phyloP scores from a whole-genome alignment of 2,329 filamentous ascomycete species.

The Exophiala sp. region DNA sequence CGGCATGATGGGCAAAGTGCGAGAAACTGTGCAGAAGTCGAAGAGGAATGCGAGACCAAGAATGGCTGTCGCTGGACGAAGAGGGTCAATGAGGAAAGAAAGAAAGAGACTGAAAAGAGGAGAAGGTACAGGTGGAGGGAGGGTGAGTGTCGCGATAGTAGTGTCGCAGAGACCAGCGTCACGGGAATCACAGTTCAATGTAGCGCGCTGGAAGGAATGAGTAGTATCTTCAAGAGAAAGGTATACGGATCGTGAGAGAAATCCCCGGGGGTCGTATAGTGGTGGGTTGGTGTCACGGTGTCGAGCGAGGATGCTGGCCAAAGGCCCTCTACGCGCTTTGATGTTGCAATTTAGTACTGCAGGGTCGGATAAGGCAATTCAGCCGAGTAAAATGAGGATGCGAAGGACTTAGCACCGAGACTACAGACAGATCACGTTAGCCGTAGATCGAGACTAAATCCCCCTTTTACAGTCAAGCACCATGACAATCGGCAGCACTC shows the following conservation, averaged over 20 bases:
- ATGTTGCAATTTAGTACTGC: conserved; percentile 1
- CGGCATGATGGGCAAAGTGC: conserved; percentile 19
- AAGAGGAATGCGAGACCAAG: not conserved
- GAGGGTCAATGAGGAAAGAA: not conserved
- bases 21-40: not conserved
- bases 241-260: not conserved
- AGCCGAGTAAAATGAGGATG: not conserved
- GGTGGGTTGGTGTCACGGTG: not conserved
- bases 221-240: not conserved
- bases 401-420: not conserved
- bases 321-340: too few species aligned
- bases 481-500: too few species aligned
- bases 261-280: not conserved
- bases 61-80: not conserved
- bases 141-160: too few species aligned
- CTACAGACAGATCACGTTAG: not conserved
- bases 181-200: not conserved
- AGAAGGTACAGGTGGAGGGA: not conserved
- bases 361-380: conserved; percentile 11
- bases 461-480: too few species aligned
- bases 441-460: not conserved
- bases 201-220: not conserved
- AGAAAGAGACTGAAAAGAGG: not conserved
- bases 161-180: too few species aligned
- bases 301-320: not conserved